Base-by-base conservation (phyloP, 202 grass and related monocot species). In the Digitaria exilis region DNA sequence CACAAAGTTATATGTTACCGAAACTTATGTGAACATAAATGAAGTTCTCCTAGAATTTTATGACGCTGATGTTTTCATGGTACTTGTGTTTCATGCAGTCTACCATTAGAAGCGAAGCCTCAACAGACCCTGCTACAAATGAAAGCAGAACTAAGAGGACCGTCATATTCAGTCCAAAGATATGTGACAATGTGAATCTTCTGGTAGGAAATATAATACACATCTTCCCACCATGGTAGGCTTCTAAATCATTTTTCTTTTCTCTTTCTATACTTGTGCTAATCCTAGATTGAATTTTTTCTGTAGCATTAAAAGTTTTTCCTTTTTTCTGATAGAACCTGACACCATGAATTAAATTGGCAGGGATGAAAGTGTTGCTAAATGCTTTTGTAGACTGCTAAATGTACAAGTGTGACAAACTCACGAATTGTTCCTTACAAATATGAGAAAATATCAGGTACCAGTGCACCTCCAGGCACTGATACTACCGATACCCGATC, bases 191-290 rank as follows among this genome's bases (percentile, higher is more conserved):
- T 28, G 85, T 85, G 77, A 90, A 92, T 79, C 82, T 92, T 84
- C 59, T 90, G 64, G 90, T 73, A 84, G 93, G 93, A 82, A 88
- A 89, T 52, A 8, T 82, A 12, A 56, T 95, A 83, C 72, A 71
- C 61, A 84, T 95, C 59, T 90, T 88, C 71, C 88, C 90, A 80
- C 93, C 93, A 75, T 95, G 93, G 90, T 95, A 90, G 59, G 69
- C 18, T 79, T 77, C 30, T 68, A 73, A 39, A 68, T 10, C 13
- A 28, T 86, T 41, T 62, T 42, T 72, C 25, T 70, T n/a, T 61
- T 75, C 79, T 60, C 17, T 80, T 79, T 71, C 12, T 25, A 4
- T 34, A 39, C 22, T 82, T 52, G 54, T 28, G 24, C 44, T 61
- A 63, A 76, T 68, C 52, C 11, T 70, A 50, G 1, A 42, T 70